A percentile compares a stretch with the other conserved stretches of the same genome.
phyloP scores from a whole-genome alignment of 345 rosid species.

The Anacardium occidentale region DNA sequence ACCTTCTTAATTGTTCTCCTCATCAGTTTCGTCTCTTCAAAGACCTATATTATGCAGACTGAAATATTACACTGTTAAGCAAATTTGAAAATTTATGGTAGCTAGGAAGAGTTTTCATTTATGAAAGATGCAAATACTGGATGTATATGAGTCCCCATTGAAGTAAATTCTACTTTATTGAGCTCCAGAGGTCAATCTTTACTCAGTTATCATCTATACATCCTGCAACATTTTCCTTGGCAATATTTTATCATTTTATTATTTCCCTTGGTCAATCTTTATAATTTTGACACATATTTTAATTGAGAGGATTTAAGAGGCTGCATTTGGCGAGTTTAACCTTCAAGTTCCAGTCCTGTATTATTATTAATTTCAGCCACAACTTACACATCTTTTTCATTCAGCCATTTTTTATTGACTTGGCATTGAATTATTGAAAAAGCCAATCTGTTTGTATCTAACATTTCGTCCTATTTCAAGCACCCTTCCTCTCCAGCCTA shows the following conservation, averaged over 20 bases:
- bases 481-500: background rate
- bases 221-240: background rate
- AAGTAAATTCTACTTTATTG: no score
- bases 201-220: background rate
- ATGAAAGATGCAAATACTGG: background rate
- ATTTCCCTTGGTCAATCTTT: no score
- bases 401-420: constrained; percentile 17
- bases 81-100: background rate
- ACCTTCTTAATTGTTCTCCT: constrained; percentile 9
- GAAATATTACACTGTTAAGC: background rate
- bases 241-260: background rate
- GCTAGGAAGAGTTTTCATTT: background rate
- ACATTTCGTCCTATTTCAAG: constrained; percentile 1
- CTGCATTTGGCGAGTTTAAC: background rate
- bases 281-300: no score
- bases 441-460: constrained; percentile 8
- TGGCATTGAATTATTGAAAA: constrained; percentile 14
- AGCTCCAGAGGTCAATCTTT: background rate
- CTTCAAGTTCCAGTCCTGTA: constrained; percentile 20
- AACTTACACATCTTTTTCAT: constrained; percentile 11
- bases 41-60: background rate
- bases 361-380: constrained; percentile 1
- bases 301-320: background rate
- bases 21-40: constrained; percentile 9
- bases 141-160: background rate